Base-by-base conservation (phyloP, 129 eudicot species). In the Calendula officinalis region DNA sequence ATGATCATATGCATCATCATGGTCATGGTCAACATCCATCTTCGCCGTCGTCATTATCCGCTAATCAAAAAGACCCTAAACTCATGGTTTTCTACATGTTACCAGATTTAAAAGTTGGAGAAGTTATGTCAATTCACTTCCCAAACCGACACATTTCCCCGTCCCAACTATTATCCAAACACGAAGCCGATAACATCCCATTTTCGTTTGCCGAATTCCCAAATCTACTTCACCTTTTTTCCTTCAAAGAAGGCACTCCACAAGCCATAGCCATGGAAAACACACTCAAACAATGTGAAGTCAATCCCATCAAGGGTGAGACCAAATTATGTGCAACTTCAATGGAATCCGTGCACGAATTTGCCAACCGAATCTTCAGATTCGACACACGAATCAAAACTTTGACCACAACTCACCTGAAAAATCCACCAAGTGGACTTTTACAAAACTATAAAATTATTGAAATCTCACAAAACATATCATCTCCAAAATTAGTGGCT, bases 241-340 rank as follows among this genome's bases (percentile, higher is more conserved):
- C 89, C 2, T 63, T 88, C 50, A 11, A 78, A 7, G 71, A 47
- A 35, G 68, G 61, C 56, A 86, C 94, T 12, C 83, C 88, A 12
- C 97, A 89, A 80, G 97, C 88, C 70, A 69, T 12, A 59, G 91
- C 91, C 70, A 83, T 90, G 97, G 81, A 76, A 69, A 75, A 70
- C 36, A 90, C 95, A 34, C 86, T 90, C 6, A 60, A 72, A 63
- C 75, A 90, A 32, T 90, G 97, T 33, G 82, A 82, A 62, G 64
- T 70, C 22, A 62, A 62, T 32, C 85, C 94, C 60, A 80, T 89
- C 42, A 51, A 69, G 16, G 96, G 96, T 3, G 96, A 89, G 46
- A 82, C 86, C 60, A 89, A 80, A 41, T 38, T 67, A 10, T 89
- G 94, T 42, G 94, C 94, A 30, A 79, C 89, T 52, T 86, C 86